phyloP scores from a whole-genome alignment of 169 alveolate genomes.

The Pseudocohnilembus persalinus region DNA sequence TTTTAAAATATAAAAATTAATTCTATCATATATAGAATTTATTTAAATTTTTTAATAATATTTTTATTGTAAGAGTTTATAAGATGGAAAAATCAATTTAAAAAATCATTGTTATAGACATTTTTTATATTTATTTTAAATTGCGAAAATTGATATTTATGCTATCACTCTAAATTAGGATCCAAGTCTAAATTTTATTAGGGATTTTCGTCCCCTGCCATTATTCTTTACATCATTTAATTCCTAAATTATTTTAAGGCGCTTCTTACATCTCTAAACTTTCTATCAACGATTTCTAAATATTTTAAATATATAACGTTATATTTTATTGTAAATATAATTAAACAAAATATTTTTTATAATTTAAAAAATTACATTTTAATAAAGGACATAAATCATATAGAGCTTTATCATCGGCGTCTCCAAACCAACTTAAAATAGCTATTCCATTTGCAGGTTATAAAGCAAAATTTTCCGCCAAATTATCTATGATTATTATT shows the following conservation, averaged over 20 bases:
- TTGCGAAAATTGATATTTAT: too few relatives aligned
- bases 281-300: conserved; percentile 60
- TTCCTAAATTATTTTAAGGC: conserved; percentile 68
- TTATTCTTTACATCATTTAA: conserved; percentile 58
- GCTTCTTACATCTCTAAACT: conserved; percentile 60
- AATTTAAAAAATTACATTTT: conserved; percentile 30
- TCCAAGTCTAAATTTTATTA: conserved; percentile 28
- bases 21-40: too few relatives aligned
- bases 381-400: conserved; percentile 71
- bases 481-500: conserved; percentile 82
- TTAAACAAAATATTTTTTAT: neutral
- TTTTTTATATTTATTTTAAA: too few relatives aligned
- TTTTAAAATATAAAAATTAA: too few relatives aligned
- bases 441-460: conserved; percentile 84
- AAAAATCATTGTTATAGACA: too few relatives aligned
- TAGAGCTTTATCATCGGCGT: conserved; percentile 75
- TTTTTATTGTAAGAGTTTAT: too few relatives aligned
- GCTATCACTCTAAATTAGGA: neutral
- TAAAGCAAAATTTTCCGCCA: conserved; percentile 80
- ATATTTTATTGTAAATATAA: too few relatives aligned
- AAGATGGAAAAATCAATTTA: too few relatives aligned
- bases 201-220: conserved; percentile 64
- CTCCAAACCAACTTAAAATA: conserved; percentile 84
- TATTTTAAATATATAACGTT: neutral
- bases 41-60: too few relatives aligned